Evolutionary conservation across 805 yeast genomes (phyloP), one percentile per base, ranked within the genome.

Genomic region (Saturnispora silvae): DNA sequence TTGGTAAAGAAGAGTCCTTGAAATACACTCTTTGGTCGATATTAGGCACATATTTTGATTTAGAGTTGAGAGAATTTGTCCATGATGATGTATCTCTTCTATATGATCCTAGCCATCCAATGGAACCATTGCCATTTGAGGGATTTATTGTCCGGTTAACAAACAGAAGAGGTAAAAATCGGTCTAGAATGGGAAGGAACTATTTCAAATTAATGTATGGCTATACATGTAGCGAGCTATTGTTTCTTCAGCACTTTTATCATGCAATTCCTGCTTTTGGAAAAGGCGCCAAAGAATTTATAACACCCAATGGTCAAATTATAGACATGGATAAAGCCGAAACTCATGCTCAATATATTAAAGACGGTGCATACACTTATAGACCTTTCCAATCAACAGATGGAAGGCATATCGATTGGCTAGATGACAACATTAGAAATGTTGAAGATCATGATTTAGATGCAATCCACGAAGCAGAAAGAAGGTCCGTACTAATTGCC

Each of bases 81-180:
- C 67, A 66, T 37, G 63, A 65, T 40, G 61, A 71, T 4, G 50
- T 60, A 34, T 27, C 30, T 2, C 50, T 63, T 1, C 20, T 26
- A 7, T 26, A 46, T 23, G 47, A 45, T 14, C 56, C 53, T 2
- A 38, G 41, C 7, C n/a, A n/a, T n/a, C 7, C 64, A 15, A 34
- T 45, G 1, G 94, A 81, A 50, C 96, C 96, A 0, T 36, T 59
- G 0, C 77, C 95, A 0, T 55, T 85, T 8, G 97, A 89, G 58
- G 97, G 97, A 0, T 86, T 81, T 52, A 54, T 87, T 16, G 60
- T 72, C 3, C 65, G 77, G 34, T 52, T 79, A 22, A 67, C 77
- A 0, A 65, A 72, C 31, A 63, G 69, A 40, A 51, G 55, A 5
- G 84, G 84, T 0, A 51, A 46, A 19, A n/a, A 37, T 15, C 41